Conservation (phyloP, 2,329 filamentous ascomycete species). For the Shiraia bambusicola region DNA sequence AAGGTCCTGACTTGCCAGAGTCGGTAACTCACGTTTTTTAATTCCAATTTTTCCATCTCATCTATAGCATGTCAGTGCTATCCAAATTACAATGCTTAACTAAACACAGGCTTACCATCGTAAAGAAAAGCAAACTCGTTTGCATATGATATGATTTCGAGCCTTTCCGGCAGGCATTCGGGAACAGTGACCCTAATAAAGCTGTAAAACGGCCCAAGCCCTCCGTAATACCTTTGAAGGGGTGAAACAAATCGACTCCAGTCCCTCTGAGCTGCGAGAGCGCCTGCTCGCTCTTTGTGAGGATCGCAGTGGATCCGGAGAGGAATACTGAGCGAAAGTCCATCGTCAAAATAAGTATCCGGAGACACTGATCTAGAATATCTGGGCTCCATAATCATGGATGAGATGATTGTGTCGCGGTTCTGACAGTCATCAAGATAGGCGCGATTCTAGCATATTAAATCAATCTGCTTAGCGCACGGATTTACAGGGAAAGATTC, state of each 20-base stretch:
- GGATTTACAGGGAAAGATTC: too few relatives aligned
- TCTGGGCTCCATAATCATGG: not conserved
- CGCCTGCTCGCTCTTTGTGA: constrained; percentile 30
- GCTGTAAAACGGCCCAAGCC: constrained; percentile 23
- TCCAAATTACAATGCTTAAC: too few relatives aligned
- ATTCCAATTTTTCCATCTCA: constrained; percentile 4
- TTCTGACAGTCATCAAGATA: too few relatives aligned
- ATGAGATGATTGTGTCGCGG: too few relatives aligned
- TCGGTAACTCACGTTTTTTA: constrained; percentile 1
- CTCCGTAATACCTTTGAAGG: constrained; percentile 29
- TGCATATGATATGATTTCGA: constrained; percentile 45
- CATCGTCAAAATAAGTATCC: constrained; percentile 2
- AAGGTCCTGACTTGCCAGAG: not conserved
- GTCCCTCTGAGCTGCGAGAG: constrained; percentile 34
- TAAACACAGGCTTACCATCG: constrained; percentile 32
- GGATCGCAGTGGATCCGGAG: constrained; percentile 5
- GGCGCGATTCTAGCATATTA: too few relatives aligned
- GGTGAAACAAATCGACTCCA: constrained; percentile 32
- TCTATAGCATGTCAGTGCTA: not conserved
- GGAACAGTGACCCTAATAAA: constrained; percentile 41
- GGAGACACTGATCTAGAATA: constrained; percentile 4
- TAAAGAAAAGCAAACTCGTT: constrained; percentile 48
- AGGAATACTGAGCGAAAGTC: constrained; percentile 6
- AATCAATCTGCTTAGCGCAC: too few relatives aligned
- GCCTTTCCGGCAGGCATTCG: constrained; percentile 44